Conservation (phyloP, 805 yeast species). For the Spathaspora arborariae region DNA sequence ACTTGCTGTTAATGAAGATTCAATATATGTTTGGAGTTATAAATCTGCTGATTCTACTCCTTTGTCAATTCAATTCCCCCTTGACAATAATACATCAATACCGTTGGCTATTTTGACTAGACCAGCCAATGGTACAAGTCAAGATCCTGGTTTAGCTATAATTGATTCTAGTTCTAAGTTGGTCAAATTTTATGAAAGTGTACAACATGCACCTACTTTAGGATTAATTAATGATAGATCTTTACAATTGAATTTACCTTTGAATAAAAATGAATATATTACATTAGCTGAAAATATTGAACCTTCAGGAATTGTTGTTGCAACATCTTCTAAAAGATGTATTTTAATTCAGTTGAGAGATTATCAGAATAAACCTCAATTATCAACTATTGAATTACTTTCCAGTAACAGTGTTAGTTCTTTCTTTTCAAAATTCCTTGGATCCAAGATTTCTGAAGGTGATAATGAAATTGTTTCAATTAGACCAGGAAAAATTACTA, state of each 20-base stretch:
- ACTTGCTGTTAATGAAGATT: constrained; percentile 43
- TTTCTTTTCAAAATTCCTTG: constrained; percentile 6
- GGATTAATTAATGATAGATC: constrained; percentile 48
- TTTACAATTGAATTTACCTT: constrained; percentile 40
- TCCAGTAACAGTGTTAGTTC: constrained; percentile 12
- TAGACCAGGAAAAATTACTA: constrained; percentile 48
- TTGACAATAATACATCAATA: constrained; percentile 21
- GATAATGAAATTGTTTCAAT: constrained; percentile 54
- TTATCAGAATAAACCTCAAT: constrained; percentile 56
- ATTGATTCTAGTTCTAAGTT: constrained; percentile 57
- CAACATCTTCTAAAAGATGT: constrained; percentile 69
- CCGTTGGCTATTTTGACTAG: constrained; percentile 58
- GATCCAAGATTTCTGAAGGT: neutral
- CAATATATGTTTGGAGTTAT: constrained; percentile 67
- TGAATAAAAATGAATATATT: constrained; percentile 49
- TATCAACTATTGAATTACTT: constrained; percentile 32
- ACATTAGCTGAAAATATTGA: constrained; percentile 57
- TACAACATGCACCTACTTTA: constrained; percentile 65
- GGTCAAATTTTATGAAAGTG: constrained; percentile 68
- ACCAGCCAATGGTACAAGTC: constrained; percentile 48
- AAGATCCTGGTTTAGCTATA: constrained; percentile 68
- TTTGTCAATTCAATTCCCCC: constrained; percentile 50
- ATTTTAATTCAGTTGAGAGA: constrained; percentile 63
- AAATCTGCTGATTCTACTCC: constrained; percentile 60
- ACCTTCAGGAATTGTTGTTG: constrained; percentile 69